Evolutionary conservation across 1,139 yeast species (phyloP).

Genomic region (Candida frijolesensis): DNA sequence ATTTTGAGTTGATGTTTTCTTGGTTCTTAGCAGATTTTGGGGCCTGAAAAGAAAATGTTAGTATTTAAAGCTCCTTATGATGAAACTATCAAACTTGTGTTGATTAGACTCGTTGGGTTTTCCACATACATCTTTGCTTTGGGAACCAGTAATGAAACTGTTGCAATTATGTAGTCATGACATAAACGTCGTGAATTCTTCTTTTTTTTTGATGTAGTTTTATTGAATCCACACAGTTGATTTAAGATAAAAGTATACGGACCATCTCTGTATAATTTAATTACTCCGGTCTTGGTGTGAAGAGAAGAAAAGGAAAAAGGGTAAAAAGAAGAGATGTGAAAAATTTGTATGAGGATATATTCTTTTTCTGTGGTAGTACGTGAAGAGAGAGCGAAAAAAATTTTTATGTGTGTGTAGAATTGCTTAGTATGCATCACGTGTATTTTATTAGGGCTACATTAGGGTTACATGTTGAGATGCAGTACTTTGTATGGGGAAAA

Average conservation of each 20-base stretch:
- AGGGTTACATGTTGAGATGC: background rate
- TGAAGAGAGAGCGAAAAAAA: background rate
- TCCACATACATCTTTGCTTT: slow-evolving; percentile 7
- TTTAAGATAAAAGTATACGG: slow-evolving; percentile 50
- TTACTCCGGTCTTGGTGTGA: slow-evolving; percentile 84
- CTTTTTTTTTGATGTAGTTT: background rate
- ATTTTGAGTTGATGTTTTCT: slow-evolving; percentile 97
- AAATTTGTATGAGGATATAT: slow-evolving; percentile 1
- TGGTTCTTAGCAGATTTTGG: slow-evolving; percentile 80
- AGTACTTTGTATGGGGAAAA: slow-evolving; percentile 4
- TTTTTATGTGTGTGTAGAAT: background rate
- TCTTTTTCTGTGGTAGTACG: background rate
- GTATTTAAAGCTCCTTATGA: background rate
- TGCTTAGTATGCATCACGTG: slow-evolving; percentile 1
- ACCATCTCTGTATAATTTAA: slow-evolving; percentile 82
- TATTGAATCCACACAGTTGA: background rate
- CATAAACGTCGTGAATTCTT: background rate
- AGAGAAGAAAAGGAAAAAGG: slow-evolving; percentile 9
- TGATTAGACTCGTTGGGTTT: background rate
- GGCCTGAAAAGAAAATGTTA: slow-evolving; percentile 57
- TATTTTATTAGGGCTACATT: background rate
- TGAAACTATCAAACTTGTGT: background rate
- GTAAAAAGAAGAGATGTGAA: slow-evolving; percentile 5
- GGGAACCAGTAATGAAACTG: background rate
- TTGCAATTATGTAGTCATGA: background rate